Base-by-base conservation (phyloP, 2,329 filamentous ascomycete species). In the Bertia moriformis region DNA sequence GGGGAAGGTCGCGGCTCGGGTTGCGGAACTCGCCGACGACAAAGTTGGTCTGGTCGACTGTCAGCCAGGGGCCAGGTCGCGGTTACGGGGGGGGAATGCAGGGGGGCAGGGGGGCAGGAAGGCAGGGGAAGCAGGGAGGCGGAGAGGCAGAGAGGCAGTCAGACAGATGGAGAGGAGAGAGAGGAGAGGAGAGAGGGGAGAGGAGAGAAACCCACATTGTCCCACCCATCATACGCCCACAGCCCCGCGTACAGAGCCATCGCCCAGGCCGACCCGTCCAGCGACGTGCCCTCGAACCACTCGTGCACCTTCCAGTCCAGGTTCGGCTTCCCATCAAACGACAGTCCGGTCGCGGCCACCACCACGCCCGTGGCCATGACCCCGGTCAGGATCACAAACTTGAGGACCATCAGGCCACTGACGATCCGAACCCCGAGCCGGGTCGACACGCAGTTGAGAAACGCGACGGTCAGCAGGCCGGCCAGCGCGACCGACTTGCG, bases 141-240 rank as follows among this genome's bases (percentile, higher is more conserved):
- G 38, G 38, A 18, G 27, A 14, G 24, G 10, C 38, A 53, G 54
- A 58, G 22, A 27, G 22, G n/a, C 22, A 27, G n/a, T 27, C n/a
- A n/a, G n/a, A n/a, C n/a, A n/a, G n/a, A n/a, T n/a, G n/a, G n/a
- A n/a, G n/a, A n/a, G n/a, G n/a, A n/a, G n/a, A n/a, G n/a, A n/a
- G n/a, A n/a, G n/a, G n/a, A n/a, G n/a, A n/a, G n/a, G n/a, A n/a
- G n/a, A n/a, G n/a, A n/a, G n/a, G n/a, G n/a, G n/a, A 1, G 52
- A 40, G 2, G 49, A n/a, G n/a, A n/a, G n/a, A 52, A 4, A 47
- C 62, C 56, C 29, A 71, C 71, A 57, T 78, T 78, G 40, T 79
- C 75, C 75, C 75, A 80, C 0, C 75, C 75, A 0, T 70, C 74
- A 42, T 78, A 80, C 0, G 71, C 74, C 74, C 73, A 80, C 0